Conservation (phyloP, 192 early-diverging fungal species). For the Coemansia furcata region DNA sequence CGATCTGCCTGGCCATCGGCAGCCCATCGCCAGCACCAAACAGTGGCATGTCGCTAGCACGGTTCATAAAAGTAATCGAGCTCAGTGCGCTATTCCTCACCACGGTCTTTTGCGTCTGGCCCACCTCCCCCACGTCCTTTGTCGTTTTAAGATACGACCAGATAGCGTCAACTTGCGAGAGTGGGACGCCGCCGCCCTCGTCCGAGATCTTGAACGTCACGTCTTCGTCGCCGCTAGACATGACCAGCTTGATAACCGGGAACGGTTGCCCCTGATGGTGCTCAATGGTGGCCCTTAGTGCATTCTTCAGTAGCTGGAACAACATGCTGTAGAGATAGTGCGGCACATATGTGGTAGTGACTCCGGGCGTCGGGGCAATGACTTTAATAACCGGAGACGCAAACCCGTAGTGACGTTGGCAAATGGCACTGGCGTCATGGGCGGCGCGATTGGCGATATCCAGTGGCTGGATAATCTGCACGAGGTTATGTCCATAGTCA, state of each 20-base stretch:
- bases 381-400: constrained; percentile 51
- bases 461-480: constrained; percentile 58
- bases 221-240: constrained; percentile 62
- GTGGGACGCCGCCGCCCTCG: constrained; percentile 61
- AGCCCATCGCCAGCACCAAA: constrained; percentile 45
- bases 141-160: constrained; percentile 57
- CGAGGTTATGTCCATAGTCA: constrained; percentile 56
- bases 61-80: constrained; percentile 37
- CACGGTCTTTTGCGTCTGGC: background rate
- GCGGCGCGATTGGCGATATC: constrained; percentile 54
- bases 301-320: constrained; percentile 61
- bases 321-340: constrained; percentile 60
- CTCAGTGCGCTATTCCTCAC: constrained; percentile 25
- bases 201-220: constrained; percentile 65
- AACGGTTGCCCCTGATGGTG: constrained; percentile 32
- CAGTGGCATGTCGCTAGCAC: constrained; percentile 34
- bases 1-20: constrained; percentile 57
- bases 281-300: constrained; percentile 56
- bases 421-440: constrained; percentile 46
- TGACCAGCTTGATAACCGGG: constrained; percentile 55
- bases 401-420: constrained; percentile 52
- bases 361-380: constrained; percentile 46
- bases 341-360: constrained; percentile 58
- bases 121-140: background rate
- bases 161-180: constrained; percentile 56